Percentiles rank a stretch among this genome's conserved stretches.
Conservation (phyloP, 2,329 filamentous ascomycete species). For the Curvularia verruculosa region DNA sequence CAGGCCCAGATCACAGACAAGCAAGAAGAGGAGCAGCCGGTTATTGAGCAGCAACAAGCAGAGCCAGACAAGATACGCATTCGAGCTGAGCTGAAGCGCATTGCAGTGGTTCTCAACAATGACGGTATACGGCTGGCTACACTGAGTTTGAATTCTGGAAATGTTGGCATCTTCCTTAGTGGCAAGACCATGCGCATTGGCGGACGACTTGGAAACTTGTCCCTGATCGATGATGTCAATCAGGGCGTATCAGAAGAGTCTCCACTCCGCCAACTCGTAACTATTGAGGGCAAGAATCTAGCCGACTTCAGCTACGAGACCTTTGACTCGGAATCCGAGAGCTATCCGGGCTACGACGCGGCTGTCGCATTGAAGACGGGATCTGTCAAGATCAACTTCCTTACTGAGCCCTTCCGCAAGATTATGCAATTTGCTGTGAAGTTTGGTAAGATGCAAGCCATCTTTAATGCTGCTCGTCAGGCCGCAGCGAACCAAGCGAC, state of each 20-base stretch:
- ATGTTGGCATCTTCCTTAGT: constrained; percentile 86
- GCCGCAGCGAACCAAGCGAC: constrained; percentile 92
- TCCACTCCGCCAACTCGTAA: constrained; percentile 82
- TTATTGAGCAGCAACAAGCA: constrained; percentile 46
- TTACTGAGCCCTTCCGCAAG: constrained; percentile 96
- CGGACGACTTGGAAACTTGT: constrained; percentile 84
- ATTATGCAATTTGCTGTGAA: constrained; percentile 98
- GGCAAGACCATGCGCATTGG: constrained; percentile 87
- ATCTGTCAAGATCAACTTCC: constrained; percentile 94
- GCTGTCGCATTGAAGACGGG: constrained; percentile 89
- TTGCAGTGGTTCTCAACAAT: constrained; percentile 93
- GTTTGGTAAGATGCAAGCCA: constrained; percentile 99
- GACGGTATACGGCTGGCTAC: constrained; percentile 95
- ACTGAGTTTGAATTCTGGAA: constrained; percentile 87
- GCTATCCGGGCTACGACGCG: constrained; percentile 93
- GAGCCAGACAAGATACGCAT: constrained; percentile 83
- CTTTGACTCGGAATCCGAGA: constrained; percentile 75
- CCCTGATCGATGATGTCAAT: constrained; percentile 91
- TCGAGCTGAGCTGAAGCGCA: constrained; percentile 91
- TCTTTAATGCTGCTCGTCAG: constrained; percentile 95
- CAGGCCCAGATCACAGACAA: constrained; percentile 40
- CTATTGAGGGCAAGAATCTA: constrained; percentile 93
- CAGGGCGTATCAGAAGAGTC: constrained; percentile 83
- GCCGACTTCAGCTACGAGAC: constrained; percentile 98
- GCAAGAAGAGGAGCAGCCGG: constrained; percentile 40